These are phyloP conservation scores for Rhizophlyctis rosea DNA, from an alignment of 192 early-diverging fungal species.

Conservation along the genomic window DNA sequence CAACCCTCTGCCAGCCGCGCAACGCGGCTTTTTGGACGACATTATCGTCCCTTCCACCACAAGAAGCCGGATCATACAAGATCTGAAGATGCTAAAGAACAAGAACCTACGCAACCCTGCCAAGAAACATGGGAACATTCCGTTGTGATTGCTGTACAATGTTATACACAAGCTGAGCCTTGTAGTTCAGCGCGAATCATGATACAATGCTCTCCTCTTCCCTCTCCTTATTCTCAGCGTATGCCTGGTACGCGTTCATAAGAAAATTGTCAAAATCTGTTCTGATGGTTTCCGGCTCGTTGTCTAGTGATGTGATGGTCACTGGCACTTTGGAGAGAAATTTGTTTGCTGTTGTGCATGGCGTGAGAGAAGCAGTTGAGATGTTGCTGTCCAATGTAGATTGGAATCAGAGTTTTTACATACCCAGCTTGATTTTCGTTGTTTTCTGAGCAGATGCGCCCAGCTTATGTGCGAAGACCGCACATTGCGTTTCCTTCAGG, in stretches of 20 bases:
- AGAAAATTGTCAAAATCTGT: conserved; percentile 40
- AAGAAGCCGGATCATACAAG: conserved; percentile 79
- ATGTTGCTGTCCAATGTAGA: too few species aligned
- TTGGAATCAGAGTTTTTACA: background rate
- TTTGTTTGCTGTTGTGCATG: too few species aligned
- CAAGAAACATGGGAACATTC: conserved; percentile 96
- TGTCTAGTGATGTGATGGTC: conserved; percentile 23
- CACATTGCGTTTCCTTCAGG: conserved; percentile 28
- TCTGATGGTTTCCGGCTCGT: conserved; percentile 36
- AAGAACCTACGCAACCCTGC: conserved; percentile 75
- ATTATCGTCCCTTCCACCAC: conserved; percentile 64
- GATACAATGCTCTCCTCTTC: conserved; percentile 37
- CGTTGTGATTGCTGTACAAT: too few species aligned
- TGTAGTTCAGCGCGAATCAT: too few species aligned
- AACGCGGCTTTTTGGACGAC: conserved; percentile 68
- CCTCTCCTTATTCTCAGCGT: conserved; percentile 27
- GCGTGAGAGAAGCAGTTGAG: too few species aligned
- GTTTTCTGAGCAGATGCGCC: conserved; percentile 2
- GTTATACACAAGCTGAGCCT: too few species aligned
- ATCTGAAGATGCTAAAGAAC: conserved; percentile 71
- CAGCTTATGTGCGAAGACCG: conserved; percentile 37
- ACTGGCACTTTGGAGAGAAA: conserved; percentile 30
- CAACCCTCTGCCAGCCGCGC: conserved; percentile 90
- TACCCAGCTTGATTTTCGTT: conserved; percentile 17
- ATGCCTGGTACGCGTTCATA: conserved; percentile 18